Evolutionary conservation across 345 rosid species (phyloP).

Genomic region (Salix dunnii): DNA sequence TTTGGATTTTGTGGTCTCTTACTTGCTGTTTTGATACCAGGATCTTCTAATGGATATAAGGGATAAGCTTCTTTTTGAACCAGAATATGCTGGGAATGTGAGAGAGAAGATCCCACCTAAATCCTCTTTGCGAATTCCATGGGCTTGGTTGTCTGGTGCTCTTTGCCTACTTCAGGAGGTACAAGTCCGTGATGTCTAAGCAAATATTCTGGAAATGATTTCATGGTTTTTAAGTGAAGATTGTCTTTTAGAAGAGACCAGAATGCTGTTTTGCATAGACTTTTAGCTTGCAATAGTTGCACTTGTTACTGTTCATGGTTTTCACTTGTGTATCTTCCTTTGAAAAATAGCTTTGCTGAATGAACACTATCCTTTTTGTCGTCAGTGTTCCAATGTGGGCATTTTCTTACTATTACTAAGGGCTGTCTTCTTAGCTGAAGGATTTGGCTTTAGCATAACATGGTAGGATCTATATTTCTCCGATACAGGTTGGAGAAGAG

Average conservation of each 20-base stretch:
- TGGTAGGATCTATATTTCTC: slow-evolving; percentile 15
- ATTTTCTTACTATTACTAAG: not conserved
- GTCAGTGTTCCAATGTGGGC: not conserved
- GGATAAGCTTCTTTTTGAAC: slow-evolving; percentile 92
- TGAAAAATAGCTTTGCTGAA: not conserved
- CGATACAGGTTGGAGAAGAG: slow-evolving; percentile 79
- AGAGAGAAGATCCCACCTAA: slow-evolving; percentile 72
- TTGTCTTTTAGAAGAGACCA: not conserved
- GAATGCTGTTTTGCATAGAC: not conserved
- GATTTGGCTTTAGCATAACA: slow-evolving; percentile 6
- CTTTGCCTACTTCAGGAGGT: slow-evolving; percentile 98
- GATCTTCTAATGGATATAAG: slow-evolving; percentile 87
- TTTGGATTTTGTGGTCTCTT: slow-evolving; percentile 2
- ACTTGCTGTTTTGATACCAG: slow-evolving; percentile 31
- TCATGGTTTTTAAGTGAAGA: not conserved
- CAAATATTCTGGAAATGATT: not conserved
- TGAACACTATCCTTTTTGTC: not conserved
- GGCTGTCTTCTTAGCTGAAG: not conserved
- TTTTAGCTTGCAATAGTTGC: not conserved
- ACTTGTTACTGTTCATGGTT: not conserved
- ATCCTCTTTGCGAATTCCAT: slow-evolving; percentile 69
- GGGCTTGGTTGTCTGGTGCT: slow-evolving; percentile 90
- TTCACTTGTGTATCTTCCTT: not conserved
- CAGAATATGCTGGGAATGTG: slow-evolving; percentile 84
- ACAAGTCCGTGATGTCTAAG: not conserved